Evolutionary conservation across 805 yeast species (phyloP).

Genomic region (Metschnikowia rubicola): DNA sequence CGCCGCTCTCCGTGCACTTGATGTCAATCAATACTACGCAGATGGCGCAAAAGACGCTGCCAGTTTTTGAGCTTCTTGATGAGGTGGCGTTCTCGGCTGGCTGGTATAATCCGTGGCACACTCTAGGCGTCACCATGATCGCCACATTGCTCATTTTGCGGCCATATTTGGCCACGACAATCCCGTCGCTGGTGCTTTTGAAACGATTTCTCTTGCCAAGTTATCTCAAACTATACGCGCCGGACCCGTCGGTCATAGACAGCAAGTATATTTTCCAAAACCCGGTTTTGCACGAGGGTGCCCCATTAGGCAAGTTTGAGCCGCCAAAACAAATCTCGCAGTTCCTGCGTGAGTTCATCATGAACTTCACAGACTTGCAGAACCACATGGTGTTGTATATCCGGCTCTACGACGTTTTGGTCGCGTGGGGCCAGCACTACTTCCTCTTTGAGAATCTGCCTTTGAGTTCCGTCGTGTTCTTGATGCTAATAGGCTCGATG

Average conservation of each 20-base stretch:
- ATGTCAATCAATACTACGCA: slow-evolving; percentile 67
- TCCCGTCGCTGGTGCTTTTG: slow-evolving; percentile 55
- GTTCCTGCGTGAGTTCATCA: slow-evolving; percentile 68
- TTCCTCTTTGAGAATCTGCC: slow-evolving; percentile 64
- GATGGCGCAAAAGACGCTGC: slow-evolving; percentile 58
- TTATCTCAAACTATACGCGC: slow-evolving; percentile 59
- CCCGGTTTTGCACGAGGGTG: slow-evolving; percentile 44
- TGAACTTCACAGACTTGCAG: slow-evolving; percentile 81
- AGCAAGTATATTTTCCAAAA: slow-evolving; percentile 20
- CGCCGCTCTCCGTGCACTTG: slow-evolving; percentile 62
- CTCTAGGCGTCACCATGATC: slow-evolving; percentile 53
- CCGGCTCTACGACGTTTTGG: slow-evolving; percentile 54
- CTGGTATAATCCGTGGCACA: slow-evolving; percentile 64
- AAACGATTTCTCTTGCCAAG: slow-evolving; percentile 65
- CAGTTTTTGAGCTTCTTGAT: slow-evolving; percentile 62
- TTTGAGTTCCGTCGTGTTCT: slow-evolving; percentile 50
- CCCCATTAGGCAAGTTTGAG: slow-evolving; percentile 43
- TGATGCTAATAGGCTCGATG: slow-evolving; percentile 30
- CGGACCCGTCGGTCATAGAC: slow-evolving; percentile 40
- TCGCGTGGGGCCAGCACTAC: slow-evolving; percentile 48
- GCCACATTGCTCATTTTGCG: slow-evolving; percentile 53
- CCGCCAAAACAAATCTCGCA: slow-evolving; percentile 74
- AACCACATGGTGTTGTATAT: slow-evolving; percentile 72
- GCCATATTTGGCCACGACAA: slow-evolving; percentile 51
- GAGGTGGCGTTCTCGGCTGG: slow-evolving; percentile 49